These are phyloP conservation scores for Plenodomus biglobosus DNA, from an alignment of 2,329 filamentous ascomycete species.

Conservation along the genomic window DNA sequence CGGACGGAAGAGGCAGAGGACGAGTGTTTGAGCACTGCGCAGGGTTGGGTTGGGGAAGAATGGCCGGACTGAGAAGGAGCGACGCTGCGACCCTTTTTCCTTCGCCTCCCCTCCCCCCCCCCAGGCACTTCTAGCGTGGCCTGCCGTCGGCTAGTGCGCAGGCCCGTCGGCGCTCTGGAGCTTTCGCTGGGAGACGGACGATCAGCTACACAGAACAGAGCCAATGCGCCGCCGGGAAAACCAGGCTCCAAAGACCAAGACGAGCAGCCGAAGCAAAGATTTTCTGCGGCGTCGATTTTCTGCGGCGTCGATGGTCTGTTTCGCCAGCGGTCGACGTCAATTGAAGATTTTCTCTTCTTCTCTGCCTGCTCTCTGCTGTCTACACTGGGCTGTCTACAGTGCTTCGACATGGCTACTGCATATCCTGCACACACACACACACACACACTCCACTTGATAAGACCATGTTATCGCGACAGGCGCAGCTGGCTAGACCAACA, in stretches of 20 bases:
- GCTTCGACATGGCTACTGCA: too few species aligned
- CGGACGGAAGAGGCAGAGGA: conserved; percentile 14
- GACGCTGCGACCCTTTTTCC: conserved; percentile 17
- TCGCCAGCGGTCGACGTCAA: neutral
- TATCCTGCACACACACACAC: too few species aligned
- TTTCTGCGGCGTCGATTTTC: too few species aligned
- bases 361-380: too few species aligned
- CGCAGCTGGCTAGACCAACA: conserved; percentile 20
- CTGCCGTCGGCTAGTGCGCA: conserved; percentile 11
- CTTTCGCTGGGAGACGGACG: neutral
- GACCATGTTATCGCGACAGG: conserved; percentile 11
- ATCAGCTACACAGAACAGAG: conserved; percentile 10
- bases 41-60: conserved; percentile 8
- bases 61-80: conserved; percentile 13
- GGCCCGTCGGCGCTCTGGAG: neutral
- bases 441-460: too few species aligned
- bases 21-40: conserved; percentile 12
- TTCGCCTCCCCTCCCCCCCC: conserved; percentile 14
- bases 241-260: neutral
- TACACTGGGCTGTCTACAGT: too few species aligned
- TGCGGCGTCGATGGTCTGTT: neutral
- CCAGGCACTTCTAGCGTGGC: conserved; percentile 8
- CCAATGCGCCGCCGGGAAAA: neutral
- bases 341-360: too few species aligned
- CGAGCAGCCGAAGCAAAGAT: too few species aligned